A percentile compares a stretch with the other conserved stretches of the same genome.
phyloP scores from a whole-genome alignment of 371 early-diverging fungal species.

The Nematocida ironsii region DNA sequence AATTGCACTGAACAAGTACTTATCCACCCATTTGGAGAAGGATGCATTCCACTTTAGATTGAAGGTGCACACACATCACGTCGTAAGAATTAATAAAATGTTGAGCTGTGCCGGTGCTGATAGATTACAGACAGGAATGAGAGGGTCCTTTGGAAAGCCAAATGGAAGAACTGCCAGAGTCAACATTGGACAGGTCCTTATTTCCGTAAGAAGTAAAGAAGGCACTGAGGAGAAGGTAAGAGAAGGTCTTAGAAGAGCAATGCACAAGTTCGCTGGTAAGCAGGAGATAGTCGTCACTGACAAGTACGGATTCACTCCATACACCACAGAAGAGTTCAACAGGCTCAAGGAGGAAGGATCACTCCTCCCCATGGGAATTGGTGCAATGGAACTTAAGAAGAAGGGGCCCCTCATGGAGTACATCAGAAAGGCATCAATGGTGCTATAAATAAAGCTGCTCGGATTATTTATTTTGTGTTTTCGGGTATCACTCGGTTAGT shows the following conservation, averaged over 20 bases:
- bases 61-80: slow-evolving; percentile 98
- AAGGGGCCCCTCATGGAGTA: slow-evolving; percentile 67
- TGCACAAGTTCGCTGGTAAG: slow-evolving; percentile 99
- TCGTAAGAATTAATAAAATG: slow-evolving; percentile 99
- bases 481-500: too few relatives aligned
- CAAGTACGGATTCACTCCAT: slow-evolving; percentile 99
- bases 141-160: slow-evolving; percentile 99
- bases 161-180: slow-evolving; percentile 96
- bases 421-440: slow-evolving; percentile 57
- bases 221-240: slow-evolving; percentile 83
- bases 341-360: slow-evolving; percentile 72
- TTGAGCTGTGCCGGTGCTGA: slow-evolving; percentile 99
- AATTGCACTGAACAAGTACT: slow-evolving; percentile 99
- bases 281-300: slow-evolving; percentile 95
- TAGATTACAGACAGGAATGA: slow-evolving; percentile 99
- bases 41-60: slow-evolving; percentile 99
- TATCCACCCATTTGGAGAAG: slow-evolving; percentile 93
- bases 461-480: background rate
- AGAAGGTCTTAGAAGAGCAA: slow-evolving; percentile 94
- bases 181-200: slow-evolving; percentile 92
- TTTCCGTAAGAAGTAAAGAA: slow-evolving; percentile 90
- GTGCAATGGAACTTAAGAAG: slow-evolving; percentile 66
- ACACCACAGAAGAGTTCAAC: slow-evolving; percentile 79
- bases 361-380: slow-evolving; percentile 61
- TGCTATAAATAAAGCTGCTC: slow-evolving; percentile 57